These are phyloP conservation scores for Nigrospora osmanthi DNA, from an alignment of 2,329 filamentous ascomycete species.

Conservation along the genomic window DNA sequence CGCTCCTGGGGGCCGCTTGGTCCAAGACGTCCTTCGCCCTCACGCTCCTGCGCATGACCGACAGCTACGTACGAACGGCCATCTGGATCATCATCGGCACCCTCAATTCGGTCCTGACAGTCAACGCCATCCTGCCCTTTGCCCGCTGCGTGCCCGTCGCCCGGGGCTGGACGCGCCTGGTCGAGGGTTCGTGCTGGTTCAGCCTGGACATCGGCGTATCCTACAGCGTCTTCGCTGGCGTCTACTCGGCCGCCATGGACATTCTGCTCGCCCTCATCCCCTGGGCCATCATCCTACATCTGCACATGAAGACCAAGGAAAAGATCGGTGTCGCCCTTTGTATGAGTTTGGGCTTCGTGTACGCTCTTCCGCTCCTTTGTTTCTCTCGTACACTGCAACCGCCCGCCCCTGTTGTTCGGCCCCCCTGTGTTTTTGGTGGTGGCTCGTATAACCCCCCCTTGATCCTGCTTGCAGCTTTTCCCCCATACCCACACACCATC, in stretches of 20 bases:
- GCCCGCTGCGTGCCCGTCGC: slow-evolving; percentile 8
- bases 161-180: slow-evolving; percentile 5
- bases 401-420: slow-evolving; percentile 1
- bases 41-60: slow-evolving; percentile 21
- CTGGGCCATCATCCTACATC: slow-evolving; percentile 25
- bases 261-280: slow-evolving; percentile 27
- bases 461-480: too few species aligned
- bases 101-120: slow-evolving; percentile 15
- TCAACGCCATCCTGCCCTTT: slow-evolving; percentile 16
- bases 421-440: too few species aligned
- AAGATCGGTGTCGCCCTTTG: slow-evolving; percentile 26
- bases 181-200: slow-evolving; percentile 10
- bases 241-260: slow-evolving; percentile 23
- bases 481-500: too few species aligned
- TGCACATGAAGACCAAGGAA: slow-evolving; percentile 27
- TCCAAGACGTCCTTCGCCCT: slow-evolving; percentile 31
- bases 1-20: slow-evolving; percentile 22
- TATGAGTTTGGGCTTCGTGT: slow-evolving; percentile 26
- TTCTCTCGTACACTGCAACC: slow-evolving; percentile 8
- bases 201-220: slow-evolving; percentile 6
- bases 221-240: slow-evolving; percentile 10
- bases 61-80: slow-evolving; percentile 13
- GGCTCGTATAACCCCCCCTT: too few species aligned
- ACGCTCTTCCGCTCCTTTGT: slow-evolving; percentile 2
- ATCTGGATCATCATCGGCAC: slow-evolving; percentile 24